Conservation (phyloP, 495 filamentous ascomycete genomes). For the Sporormia fimetaria region DNA sequence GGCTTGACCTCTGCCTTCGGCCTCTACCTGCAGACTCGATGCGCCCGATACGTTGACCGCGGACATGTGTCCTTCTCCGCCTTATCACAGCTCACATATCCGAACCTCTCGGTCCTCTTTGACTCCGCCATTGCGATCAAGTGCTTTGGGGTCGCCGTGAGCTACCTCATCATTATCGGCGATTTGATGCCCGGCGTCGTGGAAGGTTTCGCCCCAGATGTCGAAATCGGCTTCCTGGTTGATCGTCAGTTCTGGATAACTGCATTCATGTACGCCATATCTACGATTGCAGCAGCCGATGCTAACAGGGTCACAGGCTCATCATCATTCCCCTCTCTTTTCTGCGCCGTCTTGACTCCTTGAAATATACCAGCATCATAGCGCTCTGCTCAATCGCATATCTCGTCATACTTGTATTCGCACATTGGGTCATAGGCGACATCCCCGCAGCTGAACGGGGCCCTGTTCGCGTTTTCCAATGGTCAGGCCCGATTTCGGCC, state of each 20-base stretch:
- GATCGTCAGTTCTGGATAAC: conserved; percentile 97
- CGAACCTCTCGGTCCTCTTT: conserved; percentile 90
- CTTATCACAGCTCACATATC: conserved; percentile 89
- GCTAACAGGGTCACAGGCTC: conserved; percentile 46
- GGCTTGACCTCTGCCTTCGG: conserved; percentile 81
- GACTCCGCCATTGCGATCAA: conserved; percentile 95
- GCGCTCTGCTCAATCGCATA: conserved; percentile 90
- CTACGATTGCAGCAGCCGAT: not conserved
- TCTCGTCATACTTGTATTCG: conserved; percentile 79
- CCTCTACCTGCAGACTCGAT: conserved; percentile 85
- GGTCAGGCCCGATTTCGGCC: conserved; percentile 65
- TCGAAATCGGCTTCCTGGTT: conserved; percentile 56
- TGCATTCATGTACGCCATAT: conserved; percentile 66
- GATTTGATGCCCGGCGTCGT: conserved; percentile 96
- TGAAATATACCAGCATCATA: conserved; percentile 93
- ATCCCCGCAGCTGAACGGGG: conserved; percentile 55
- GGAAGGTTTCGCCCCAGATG: conserved; percentile 55
- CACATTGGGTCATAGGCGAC: conserved; percentile 75
- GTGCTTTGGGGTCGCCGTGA: conserved; percentile 92
- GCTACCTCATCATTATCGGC: conserved; percentile 96
- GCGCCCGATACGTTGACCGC: conserved; percentile 81
- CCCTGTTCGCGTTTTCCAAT: conserved; percentile 57
- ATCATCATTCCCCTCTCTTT: conserved; percentile 92
- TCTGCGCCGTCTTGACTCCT: conserved; percentile 75
- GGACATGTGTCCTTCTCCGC: conserved; percentile 81